Evolutionary conservation across 176 grass and related monocot species (phyloP).

Genomic region (Bonia amplexicaulis): DNA sequence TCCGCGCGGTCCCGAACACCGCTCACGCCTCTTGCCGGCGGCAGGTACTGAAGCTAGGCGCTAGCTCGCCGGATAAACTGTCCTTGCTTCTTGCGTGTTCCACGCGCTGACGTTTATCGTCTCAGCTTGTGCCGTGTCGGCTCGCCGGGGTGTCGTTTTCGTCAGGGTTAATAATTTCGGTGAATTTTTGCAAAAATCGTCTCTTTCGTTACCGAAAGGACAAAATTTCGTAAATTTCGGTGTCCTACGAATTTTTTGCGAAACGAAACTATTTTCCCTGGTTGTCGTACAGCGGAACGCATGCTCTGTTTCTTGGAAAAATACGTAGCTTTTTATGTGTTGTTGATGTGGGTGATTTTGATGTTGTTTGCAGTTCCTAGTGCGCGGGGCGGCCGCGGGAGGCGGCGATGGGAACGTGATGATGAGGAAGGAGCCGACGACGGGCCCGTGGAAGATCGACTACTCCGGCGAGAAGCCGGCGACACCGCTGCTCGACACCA

Average conservation of each 20-base stretch:
- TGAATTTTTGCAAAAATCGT: too few species aligned
- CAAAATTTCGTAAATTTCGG: too few species aligned
- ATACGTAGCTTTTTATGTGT: not conserved
- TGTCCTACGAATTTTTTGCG: too few species aligned
- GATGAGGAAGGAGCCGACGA: slow-evolving; percentile 26
- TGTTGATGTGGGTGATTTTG: not conserved
- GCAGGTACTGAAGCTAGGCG: slow-evolving; percentile 26
- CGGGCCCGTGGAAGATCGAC: slow-evolving; percentile 45
- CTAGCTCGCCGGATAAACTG: not conserved
- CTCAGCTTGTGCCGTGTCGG: not conserved
- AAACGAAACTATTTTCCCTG: too few species aligned
- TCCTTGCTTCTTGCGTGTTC: not conserved
- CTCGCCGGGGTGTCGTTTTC: not conserved
- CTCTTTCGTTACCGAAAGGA: too few species aligned
- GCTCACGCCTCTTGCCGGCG: slow-evolving; percentile 32
- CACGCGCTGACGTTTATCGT: not conserved
- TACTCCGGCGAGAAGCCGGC: slow-evolving; percentile 69
- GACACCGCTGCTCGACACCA: slow-evolving; percentile 77
- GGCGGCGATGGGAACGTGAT: slow-evolving; percentile 33
- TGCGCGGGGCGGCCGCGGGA: slow-evolving; percentile 26
- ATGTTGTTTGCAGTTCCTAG: slow-evolving; percentile 39
- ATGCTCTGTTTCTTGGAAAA: not conserved
- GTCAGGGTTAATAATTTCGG: too few species aligned
- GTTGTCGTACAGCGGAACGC: not conserved
- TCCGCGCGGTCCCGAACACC: slow-evolving; percentile 31